phyloP scores from a whole-genome alignment of 2,329 filamentous ascomycete genomes.

The Coniochaeta ligniaria region DNA sequence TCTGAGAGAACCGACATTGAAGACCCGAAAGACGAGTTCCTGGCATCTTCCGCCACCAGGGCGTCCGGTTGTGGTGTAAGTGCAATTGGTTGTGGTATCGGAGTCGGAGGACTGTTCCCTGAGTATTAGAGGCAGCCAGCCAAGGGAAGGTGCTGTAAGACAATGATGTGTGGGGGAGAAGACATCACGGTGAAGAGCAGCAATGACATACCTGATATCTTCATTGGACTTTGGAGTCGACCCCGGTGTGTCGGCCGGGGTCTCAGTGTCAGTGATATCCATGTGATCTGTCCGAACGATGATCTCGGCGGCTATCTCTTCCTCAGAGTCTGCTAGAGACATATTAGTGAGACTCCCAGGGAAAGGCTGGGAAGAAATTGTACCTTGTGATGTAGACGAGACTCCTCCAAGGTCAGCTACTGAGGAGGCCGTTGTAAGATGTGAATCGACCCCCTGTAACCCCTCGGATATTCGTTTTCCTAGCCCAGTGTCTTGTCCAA shows the following conservation, averaged over 20 bases:
- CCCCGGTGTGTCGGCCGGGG: constrained; percentile 8
- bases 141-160: neutral
- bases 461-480: constrained; percentile 19
- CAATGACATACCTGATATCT: constrained; percentile 11
- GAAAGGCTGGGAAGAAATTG: neutral
- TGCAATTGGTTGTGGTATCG: constrained; percentile 2
- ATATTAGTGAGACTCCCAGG: neutral
- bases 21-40: constrained; percentile 42
- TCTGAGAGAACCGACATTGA: constrained; percentile 48
- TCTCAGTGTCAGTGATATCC: constrained; percentile 25
- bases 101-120: neutral
- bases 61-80: constrained; percentile 3
- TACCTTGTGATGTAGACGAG: neutral
- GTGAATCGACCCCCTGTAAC: constrained; percentile 22
- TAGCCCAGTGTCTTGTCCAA: constrained; percentile 24
- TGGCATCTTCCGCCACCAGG: constrained; percentile 7
- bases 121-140: neutral
- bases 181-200: neutral
- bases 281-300: constrained; percentile 37
- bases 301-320: constrained; percentile 32
- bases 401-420: neutral
- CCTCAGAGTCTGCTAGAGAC: neutral
- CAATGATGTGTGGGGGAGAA: neutral
- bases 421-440: constrained; percentile 17
- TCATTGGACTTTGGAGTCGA: constrained; percentile 8